Base-by-base conservation (phyloP, 2,329 filamentous ascomycete species). In the Botrytis paeoniae region DNA sequence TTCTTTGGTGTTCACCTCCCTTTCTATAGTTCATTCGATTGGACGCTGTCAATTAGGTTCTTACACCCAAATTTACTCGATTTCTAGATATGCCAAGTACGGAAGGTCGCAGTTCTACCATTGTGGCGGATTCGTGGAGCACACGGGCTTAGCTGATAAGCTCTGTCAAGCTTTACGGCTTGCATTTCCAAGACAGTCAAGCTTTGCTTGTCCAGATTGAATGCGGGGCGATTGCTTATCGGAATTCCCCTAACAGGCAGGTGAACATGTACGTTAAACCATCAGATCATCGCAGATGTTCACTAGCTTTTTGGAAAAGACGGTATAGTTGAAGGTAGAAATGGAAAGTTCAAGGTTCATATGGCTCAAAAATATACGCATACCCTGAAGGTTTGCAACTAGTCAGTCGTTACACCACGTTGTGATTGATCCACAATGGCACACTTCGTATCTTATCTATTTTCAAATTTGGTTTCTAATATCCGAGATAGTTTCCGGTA, bases 141-240 rank as follows among this genome's bases (percentile, higher is more conserved):
- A 10, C 35, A 35, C 25, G 29, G 64, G 64, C 45, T 57, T 68
- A 12, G 9, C n/a, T 57, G 18, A 41, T 10, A 41, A 57, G 65
- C 65, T 41, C 32, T 22, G 43, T 70, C 59, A 48, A 51, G 54
- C 43, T 62, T 70, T 70, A 20, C 25, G 43, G 41, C 35, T 32
- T 39, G 43, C 25, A 70, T 54, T 41, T 54, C 25, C 25, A 57
- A 32, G 69, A 64, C 18, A 20, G 35, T 25, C 16, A 70, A 63
- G 57, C 69, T 64, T 63, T 64, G 22, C 57, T 48, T 62, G 39
- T 39, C 68, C 69, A 70, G 54, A 70, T 62, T 35, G 12, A 29
- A 25, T 48, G 32, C 59, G 59, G 69, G 69, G 39, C 59, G 2
- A 10, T 63, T 54, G 29, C n/a, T 63, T 63, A 63, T 48, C 57